Base-by-base conservation (phyloP, 441 rosid genomes). In the Biscutella laevigata region DNA sequence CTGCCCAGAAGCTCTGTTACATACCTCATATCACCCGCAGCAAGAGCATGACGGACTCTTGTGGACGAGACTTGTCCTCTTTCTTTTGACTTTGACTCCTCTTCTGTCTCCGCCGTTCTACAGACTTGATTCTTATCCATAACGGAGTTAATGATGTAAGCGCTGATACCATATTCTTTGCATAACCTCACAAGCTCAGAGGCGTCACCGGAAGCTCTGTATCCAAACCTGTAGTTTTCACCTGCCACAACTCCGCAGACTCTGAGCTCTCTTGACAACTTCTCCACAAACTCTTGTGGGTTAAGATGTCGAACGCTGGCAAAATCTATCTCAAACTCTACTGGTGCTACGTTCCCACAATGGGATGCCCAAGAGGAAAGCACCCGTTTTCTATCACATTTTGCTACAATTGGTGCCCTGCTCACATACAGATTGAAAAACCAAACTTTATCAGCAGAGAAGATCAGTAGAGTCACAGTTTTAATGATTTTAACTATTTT, bases 1-100 rank as follows among this genome's bases (percentile, higher is more conserved):
- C 90, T 87, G 12, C 88, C 95, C 19, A 89, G 75, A 49, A 89
- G 88, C 68, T 83, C 82, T 2, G 81, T 74, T 7, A 86, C 97
- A 6, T 83, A 83, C 44, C 53, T 71, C 78, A 78, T 69, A 52
- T 83, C 86, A 40, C 95, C 97, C 1, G 53, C 51, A 25, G 82
- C 83, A 44, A 86, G 76, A 54, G 90, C 95, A 49, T 72, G 81
- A 6, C 86, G 87, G 34, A 86, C 87, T 28, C 87, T 81, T 22
- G 97, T 86, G n/a, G 91, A 84, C 4, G 94, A 86, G 26, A 89
- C 94, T 59, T 89, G 95, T 12, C 89, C 89, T 73, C 64, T 82
- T 64, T 84, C 91, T 52, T 86, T 83, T 25, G 46, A 53, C 16
- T 50, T 32, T 32, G 51, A 32, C 9, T 40, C 35, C 52, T 81